These are phyloP conservation scores for Wickerhamiella qilinensis DNA, from an alignment of 805 yeast genomes.

Conservation along the genomic window DNA sequence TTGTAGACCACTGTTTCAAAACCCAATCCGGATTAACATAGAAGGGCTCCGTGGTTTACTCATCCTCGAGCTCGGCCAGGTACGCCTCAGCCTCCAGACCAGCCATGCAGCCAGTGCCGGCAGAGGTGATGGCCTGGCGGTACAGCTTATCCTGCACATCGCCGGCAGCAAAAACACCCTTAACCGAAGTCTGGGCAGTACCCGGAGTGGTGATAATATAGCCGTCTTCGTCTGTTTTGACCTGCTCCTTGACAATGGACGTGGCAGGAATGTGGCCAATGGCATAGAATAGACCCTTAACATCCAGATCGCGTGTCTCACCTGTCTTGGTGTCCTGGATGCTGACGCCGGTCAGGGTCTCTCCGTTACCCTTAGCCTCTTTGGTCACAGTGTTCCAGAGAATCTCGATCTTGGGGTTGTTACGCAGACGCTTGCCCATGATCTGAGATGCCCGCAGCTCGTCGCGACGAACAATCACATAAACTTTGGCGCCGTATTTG, in stretches of 20 bases:
- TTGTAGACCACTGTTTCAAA: no score
- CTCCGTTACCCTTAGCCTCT: conserved; percentile 92
- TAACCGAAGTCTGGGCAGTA: conserved; percentile 64
- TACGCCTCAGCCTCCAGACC: conserved; percentile 87
- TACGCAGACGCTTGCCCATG: conserved; percentile 85
- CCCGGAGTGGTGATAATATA: conserved; percentile 86
- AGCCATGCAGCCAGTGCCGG: conserved; percentile 99
- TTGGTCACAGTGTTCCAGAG: conserved; percentile 70
- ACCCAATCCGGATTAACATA: no score
- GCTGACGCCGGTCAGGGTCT: conserved; percentile 46
- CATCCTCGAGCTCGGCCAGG: conserved; percentile 37
- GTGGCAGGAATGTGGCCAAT: conserved; percentile 98
- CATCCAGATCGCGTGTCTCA: conserved; percentile 51
- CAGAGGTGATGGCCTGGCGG: conserved; percentile 98
- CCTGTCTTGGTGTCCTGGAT: conserved; percentile 60
- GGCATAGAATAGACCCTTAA: conserved; percentile 91
- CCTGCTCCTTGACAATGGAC: conserved; percentile 53
- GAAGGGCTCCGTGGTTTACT: not conserved
- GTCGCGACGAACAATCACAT: conserved; percentile 85
- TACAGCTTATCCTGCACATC: conserved; percentile 94
- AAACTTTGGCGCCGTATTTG: conserved; percentile 94
- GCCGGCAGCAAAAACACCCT: conserved; percentile 96
- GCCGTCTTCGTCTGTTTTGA: conserved; percentile 75
- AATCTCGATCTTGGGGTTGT: conserved; percentile 80
- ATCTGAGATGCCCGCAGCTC: conserved; percentile 85